Evolutionary conservation across 2,329 filamentous ascomycete species (phyloP), one percentile per base, ranked within the genome.

Genomic region (Periconia digitata): DNA sequence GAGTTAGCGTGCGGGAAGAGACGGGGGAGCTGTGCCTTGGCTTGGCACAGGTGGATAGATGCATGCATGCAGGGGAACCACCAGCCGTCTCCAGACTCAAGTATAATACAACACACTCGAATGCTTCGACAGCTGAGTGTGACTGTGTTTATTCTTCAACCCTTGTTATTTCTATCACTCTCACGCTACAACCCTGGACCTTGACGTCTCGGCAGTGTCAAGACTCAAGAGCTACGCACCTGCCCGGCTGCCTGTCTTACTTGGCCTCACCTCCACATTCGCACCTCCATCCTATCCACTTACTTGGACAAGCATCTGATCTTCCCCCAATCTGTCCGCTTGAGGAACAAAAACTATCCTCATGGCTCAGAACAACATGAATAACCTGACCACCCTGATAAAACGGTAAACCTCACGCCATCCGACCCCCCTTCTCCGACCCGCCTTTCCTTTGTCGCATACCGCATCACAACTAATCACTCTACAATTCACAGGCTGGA

Each of bases 341-440:
- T n/a, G n/a, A n/a, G n/a, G n/a, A n/a, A 5, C 8, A 32, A 32
- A 32, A 15, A 32, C 4, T 10, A 32, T 32, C 64, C 73, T 51
- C 55, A 92, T 92, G 87, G 83, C 86, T 58, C 77, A 85, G 54
- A 89, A 82, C 75, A 89, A 91, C 66, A 96, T 97, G 90, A 86
- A 97, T 76, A 97, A 96, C 71, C 78, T 99, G 55, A 95, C 91
- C 29, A 99, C 94, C 46, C 84, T 99, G 66, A 96, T 99, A 78
- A 99, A 99, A 83, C 85, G 94, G 94, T 97, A 83, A 63, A 83
- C 75, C n/a, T 46, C 40, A 15, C 40, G 36, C 38, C 40, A 45
- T 41, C 20, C 34, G 44, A 29, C 43, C 43, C 42, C 51, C 45
- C 43, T 42, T 52, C 38, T 49, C 60, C 27, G 53, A 54, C 46